Evolutionary conservation across 2,329 filamentous ascomycete species (phyloP), one percentile per base, ranked within the genome.

Genomic region (Talaromyces sp.): DNA sequence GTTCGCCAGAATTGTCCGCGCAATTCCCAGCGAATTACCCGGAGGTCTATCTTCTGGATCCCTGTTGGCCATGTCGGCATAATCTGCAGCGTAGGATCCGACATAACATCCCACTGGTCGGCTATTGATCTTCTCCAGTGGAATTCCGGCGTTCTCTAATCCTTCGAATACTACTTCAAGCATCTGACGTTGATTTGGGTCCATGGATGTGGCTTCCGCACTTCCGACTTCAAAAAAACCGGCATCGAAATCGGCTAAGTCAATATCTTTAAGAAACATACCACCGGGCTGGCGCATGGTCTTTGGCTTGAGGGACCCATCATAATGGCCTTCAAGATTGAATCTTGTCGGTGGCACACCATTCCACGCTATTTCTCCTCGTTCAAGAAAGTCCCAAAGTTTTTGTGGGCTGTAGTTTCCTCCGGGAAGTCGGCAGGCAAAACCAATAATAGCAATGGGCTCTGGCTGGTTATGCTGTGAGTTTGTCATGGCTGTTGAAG

Each of bases 1-100:
- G 38, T 77, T 78, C 1, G 75, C 70, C 1, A 78, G 59, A 9
- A 78, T 75, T 24, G 69, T 71, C 9, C 70, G 62, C 2, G 71
- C 69, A 41, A 67, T 73, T 17, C 73, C 71, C 1, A 69, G 70
- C 1, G 57, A 55, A 19, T 41, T 31, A 51, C 68, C 65, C 2
- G 43, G 50, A 9, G 65, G 64, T 1, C 63, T 12, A 1, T 53
- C 50, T 5, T 67, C 62, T 3, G 54, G 31, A 54, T 69, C 66
- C 9, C 56, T 48, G n/a, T 27, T 27, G 3, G 61, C 51, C 21
- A 66, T 55, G 29, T 64, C 59, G 2, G 26, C 50, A 56, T 72
- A 73, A 52, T 73, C 70, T 10, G 51, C 31, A 21, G 46, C 53
- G 54, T 68, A 66, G 2, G 57, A 54, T 10, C 69, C 70, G 10